Percentiles rank a stretch among this genome's conserved stretches.
These are phyloP conservation scores for Backusella mclennaniae DNA, from an alignment of 192 early-diverging fungal genomes.

Conservation along the genomic window DNA sequence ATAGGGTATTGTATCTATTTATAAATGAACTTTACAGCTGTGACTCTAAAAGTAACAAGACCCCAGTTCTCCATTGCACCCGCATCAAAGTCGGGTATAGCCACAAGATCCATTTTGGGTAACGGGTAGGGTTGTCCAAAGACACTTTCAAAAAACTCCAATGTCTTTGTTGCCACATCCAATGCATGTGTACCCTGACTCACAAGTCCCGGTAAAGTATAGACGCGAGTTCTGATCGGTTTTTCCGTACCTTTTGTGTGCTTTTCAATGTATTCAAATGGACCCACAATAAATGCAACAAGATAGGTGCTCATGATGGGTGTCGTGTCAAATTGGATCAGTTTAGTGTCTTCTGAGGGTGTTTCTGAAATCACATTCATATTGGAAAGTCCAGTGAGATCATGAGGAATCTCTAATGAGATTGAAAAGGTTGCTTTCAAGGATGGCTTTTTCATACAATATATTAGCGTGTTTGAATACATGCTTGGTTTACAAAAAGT, in stretches of 20 bases:
- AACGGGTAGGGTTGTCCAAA: conserved; percentile 88
- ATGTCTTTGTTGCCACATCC: conserved; percentile 66
- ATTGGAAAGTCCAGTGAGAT: conserved; percentile 86
- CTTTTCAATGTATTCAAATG: conserved; percentile 89
- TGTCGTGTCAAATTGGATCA: conserved; percentile 79
- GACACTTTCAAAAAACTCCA: conserved; percentile 85
- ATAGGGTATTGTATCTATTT: neutral
- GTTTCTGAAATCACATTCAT: conserved; percentile 78
- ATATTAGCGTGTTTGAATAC: neutral
- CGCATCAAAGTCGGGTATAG: conserved; percentile 87
- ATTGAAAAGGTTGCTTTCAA: conserved; percentile 95
- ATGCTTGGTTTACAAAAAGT: neutral
- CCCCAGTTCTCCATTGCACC: conserved; percentile 99
- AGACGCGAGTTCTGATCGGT: conserved; percentile 79
- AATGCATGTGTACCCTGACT: conserved; percentile 81
- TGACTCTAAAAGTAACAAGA: conserved; percentile 86
- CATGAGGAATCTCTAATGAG: conserved; percentile 70
- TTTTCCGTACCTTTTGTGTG: conserved; percentile 66
- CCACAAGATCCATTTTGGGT: conserved; percentile 85
- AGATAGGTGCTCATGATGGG: conserved; percentile 94
- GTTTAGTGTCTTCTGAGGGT: conserved; percentile 36
- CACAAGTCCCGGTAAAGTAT: conserved; percentile 75
- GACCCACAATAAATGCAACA: conserved; percentile 87
- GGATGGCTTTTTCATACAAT: conserved; percentile 55
- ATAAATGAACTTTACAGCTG: conserved; percentile 5